phyloP scores from a whole-genome alignment of 2,329 filamentous ascomycete genomes.

The Diaporthe humulicola region DNA sequence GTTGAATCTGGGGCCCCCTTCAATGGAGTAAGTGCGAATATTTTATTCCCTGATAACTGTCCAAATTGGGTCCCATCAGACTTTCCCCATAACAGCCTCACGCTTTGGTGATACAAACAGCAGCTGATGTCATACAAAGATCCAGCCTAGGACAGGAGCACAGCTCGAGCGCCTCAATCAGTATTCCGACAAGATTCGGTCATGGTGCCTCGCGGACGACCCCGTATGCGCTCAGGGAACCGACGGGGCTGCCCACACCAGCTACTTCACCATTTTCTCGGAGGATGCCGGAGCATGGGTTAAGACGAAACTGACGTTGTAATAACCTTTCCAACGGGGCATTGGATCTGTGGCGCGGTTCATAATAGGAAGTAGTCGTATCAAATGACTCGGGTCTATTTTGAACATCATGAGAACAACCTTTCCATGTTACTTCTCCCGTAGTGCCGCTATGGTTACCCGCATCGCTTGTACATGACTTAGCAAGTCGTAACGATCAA shows the following conservation, averaged over 20 bases:
- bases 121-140: slow-evolving; percentile 19
- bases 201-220: slow-evolving; percentile 54
- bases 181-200: slow-evolving; percentile 46
- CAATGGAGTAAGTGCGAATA: slow-evolving; percentile 31
- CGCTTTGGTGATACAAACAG: background rate
- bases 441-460: background rate
- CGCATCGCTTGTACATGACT: background rate
- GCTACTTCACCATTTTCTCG: slow-evolving; percentile 53
- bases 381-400: background rate
- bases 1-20: slow-evolving; percentile 27
- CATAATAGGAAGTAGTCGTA: too few relatives aligned
- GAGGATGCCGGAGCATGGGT: slow-evolving; percentile 42
- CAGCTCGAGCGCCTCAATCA: slow-evolving; percentile 48
- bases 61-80: background rate
- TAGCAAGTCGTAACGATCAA: background rate
- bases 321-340: background rate
- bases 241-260: slow-evolving; percentile 50
- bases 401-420: background rate
- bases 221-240: slow-evolving; percentile 55
- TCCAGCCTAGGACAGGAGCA: slow-evolving; percentile 48
- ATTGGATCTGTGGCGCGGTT: background rate
- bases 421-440: background rate
- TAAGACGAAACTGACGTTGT: slow-evolving; percentile 29
- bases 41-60: too few relatives aligned
- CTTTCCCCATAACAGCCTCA: background rate